These are phyloP conservation scores for Podila epicladia DNA, from an alignment of 192 early-diverging fungal genomes.

Conservation along the genomic window DNA sequence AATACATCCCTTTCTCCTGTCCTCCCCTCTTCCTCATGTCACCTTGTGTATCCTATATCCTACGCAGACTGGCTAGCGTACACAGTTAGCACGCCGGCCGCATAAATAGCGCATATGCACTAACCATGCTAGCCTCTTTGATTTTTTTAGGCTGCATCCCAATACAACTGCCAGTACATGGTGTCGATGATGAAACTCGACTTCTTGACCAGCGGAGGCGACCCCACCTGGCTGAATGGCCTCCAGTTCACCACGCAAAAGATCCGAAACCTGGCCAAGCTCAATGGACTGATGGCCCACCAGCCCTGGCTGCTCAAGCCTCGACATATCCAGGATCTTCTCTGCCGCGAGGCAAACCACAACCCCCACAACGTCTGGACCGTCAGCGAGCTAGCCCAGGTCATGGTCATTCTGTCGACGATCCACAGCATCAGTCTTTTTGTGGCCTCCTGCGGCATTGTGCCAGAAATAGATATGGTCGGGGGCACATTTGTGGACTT, in stretches of 20 bases:
- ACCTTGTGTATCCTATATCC: too few species aligned
- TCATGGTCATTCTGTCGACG: constrained; percentile 57
- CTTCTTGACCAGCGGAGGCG: constrained; percentile 60
- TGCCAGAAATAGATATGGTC: constrained; percentile 64
- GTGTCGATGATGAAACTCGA: constrained; percentile 62
- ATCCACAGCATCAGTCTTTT: constrained; percentile 63
- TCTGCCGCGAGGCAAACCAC: constrained; percentile 46
- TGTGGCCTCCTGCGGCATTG: constrained; percentile 63
- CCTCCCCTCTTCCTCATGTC: too few species aligned
- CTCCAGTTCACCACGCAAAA: constrained; percentile 56
- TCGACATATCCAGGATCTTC: constrained; percentile 50
- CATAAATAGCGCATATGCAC: background rate
- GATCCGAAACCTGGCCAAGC: constrained; percentile 54
- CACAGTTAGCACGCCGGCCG: background rate
- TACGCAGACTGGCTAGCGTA: too few species aligned
- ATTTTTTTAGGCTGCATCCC: constrained; percentile 57
- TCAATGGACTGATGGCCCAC: constrained; percentile 59
- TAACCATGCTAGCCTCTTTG: background rate
- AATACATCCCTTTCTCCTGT: too few species aligned
- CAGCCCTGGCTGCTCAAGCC: constrained; percentile 63
- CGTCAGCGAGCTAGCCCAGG: constrained; percentile 62
- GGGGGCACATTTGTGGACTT: constrained; percentile 55
- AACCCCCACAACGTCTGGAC: constrained; percentile 62
- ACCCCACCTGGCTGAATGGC: constrained; percentile 62
- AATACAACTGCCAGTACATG: constrained; percentile 64